Conservation (phyloP, 257 asterid species). For the Agastache rugosa region DNA sequence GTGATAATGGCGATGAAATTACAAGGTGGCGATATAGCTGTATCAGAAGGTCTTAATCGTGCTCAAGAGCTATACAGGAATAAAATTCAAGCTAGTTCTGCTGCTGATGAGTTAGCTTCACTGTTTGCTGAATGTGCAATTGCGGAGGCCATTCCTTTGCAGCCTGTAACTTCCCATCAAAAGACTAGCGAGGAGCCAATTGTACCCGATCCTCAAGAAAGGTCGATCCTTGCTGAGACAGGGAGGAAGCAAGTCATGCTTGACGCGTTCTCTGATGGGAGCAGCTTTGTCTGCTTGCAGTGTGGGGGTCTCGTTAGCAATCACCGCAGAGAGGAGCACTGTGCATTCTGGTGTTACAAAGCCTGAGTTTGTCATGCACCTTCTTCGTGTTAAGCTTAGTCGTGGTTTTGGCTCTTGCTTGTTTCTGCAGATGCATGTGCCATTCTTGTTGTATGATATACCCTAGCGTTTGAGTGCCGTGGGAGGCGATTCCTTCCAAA, state of each 20-base stretch:
- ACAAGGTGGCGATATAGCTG: constrained; percentile 85
- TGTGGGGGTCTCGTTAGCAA: constrained; percentile 95
- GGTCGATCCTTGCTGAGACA: constrained; percentile 78
- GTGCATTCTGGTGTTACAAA: constrained; percentile 83
- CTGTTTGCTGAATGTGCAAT: constrained; percentile 93
- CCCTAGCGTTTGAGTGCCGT: background rate
- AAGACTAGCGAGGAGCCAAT: constrained; percentile 37
- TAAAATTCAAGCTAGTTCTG: constrained; percentile 68
- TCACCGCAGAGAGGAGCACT: constrained; percentile 84
- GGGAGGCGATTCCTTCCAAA: background rate
- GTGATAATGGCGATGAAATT: constrained; percentile 83
- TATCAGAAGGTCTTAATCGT: constrained; percentile 63
- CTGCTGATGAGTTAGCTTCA: constrained; percentile 87
- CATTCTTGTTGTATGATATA: constrained; percentile 25
- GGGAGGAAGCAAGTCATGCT: constrained; percentile 79
- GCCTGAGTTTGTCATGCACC: constrained; percentile 39
- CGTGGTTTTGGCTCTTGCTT: constrained; percentile 1
- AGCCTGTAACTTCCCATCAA: constrained; percentile 42
- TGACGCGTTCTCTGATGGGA: constrained; percentile 91
- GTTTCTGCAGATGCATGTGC: constrained; percentile 18
- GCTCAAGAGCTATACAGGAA: constrained; percentile 72
- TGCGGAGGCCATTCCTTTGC: constrained; percentile 77
- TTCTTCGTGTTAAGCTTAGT: background rate
- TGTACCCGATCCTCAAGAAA: constrained; percentile 58
- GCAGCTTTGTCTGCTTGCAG: constrained; percentile 86